A percentile compares a stretch with the other conserved stretches of the same genome.
These are phyloP conservation scores for Passiflora organensis DNA, from an alignment of 345 rosid genomes.

Conservation along the genomic window DNA sequence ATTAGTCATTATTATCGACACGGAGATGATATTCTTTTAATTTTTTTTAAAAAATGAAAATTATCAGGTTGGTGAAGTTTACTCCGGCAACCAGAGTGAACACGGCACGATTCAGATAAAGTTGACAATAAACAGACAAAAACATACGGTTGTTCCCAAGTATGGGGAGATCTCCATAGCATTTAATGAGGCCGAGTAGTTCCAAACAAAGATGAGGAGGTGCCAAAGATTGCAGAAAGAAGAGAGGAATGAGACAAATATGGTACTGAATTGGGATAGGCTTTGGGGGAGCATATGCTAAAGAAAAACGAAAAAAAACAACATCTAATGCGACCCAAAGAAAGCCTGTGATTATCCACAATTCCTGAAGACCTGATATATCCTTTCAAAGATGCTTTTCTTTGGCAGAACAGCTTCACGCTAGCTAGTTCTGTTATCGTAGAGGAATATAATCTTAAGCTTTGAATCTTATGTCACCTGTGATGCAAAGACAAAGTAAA, in stretches of 20 bases:
- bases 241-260: slow-evolving; percentile 13
- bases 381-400: slow-evolving; percentile 49
- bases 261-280: slow-evolving; percentile 9
- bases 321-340: background rate
- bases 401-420: slow-evolving; percentile 39
- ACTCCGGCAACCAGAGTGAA: background rate
- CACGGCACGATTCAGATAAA: slow-evolving; percentile 5
- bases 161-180: slow-evolving; percentile 12
- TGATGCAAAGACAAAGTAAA: slow-evolving; percentile 39
- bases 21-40: too few relatives aligned
- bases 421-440: slow-evolving; percentile 26
- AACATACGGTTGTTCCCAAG: background rate
- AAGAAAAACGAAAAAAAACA: slow-evolving; percentile 23
- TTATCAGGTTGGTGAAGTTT: background rate
- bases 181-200: slow-evolving; percentile 17
- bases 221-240: slow-evolving; percentile 20
- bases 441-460: slow-evolving; percentile 34
- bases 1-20: too few relatives aligned
- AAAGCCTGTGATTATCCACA: slow-evolving; percentile 49
- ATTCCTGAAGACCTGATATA: slow-evolving; percentile 18
- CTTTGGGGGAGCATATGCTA: slow-evolving; percentile 26
- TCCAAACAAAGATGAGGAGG: slow-evolving; percentile 22
- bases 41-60: too few relatives aligned
- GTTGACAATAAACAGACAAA: background rate
- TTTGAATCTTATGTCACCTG: slow-evolving; percentile 43